These are phyloP conservation scores for Cornus florida DNA, from an alignment of 148 eudicot species.

Conservation along the genomic window DNA sequence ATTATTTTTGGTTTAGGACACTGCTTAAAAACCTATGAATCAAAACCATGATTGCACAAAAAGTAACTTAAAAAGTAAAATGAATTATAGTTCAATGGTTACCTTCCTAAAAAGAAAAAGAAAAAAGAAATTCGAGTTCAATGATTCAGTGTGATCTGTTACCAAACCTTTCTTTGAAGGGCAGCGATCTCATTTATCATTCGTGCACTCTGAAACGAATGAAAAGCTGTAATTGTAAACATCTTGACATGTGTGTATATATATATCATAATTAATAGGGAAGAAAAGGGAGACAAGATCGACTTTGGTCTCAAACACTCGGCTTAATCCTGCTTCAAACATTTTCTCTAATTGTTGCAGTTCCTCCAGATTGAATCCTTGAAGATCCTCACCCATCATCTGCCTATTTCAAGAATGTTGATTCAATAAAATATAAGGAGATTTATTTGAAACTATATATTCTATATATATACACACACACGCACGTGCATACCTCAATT, in stretches of 20 bases:
- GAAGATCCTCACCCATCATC: conserved; percentile 49
- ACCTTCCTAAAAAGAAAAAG: no score
- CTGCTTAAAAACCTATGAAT: background rate
- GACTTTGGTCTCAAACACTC: conserved; percentile 49
- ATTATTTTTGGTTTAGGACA: no score
- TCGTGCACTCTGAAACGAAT: conserved; percentile 37
- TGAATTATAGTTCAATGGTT: background rate
- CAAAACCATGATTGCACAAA: background rate
- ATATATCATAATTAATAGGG: no score
- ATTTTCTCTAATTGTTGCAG: conserved; percentile 39
- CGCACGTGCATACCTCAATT: conserved; percentile 36
- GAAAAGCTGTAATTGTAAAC: background rate
- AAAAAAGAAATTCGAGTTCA: no score
- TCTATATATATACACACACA: background rate
- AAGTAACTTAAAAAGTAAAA: no score
- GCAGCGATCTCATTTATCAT: conserved; percentile 38
- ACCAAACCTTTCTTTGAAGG: conserved; percentile 45
- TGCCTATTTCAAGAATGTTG: conserved; percentile 16
- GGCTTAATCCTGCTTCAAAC: conserved; percentile 40
- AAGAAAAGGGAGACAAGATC: background rate
- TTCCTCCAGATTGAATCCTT: conserved; percentile 43
- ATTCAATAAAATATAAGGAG: background rate
- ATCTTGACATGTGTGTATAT: background rate
- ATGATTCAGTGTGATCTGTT: no score
- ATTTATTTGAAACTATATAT: background rate